Evolutionary conservation across 2,329 filamentous ascomycete genomes (phyloP).

Genomic region (Colletotrichum caudatum): DNA sequence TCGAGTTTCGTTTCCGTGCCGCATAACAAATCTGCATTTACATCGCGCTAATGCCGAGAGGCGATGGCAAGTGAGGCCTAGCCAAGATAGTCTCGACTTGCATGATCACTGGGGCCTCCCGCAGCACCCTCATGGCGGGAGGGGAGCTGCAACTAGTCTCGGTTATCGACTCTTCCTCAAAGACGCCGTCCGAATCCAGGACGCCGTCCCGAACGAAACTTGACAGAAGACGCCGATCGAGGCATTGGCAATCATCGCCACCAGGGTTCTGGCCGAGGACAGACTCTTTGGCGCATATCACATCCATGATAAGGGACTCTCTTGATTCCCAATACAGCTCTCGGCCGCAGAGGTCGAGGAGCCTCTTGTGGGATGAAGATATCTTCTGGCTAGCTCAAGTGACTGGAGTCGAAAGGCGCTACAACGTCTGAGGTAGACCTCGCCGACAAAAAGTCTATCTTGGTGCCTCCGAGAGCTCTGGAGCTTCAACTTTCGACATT

Average conservation of each 20-base stretch:
- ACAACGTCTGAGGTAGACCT: slow-evolving; percentile 7
- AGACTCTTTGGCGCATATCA: slow-evolving; percentile 1
- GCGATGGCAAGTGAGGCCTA: neutral
- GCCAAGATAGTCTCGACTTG: neutral
- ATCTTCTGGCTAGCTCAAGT: too few relatives aligned
- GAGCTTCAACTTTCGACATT: neutral
- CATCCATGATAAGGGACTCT: neutral
- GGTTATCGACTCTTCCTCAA: neutral
- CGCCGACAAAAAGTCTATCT: neutral
- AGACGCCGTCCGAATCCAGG: neutral
- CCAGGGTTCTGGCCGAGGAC: neutral
- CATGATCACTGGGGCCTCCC: slow-evolving; percentile 4
- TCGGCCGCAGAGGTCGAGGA: neutral
- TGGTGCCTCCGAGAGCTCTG: neutral
- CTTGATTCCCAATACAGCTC: neutral
- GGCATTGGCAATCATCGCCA: neutral
- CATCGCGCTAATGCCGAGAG: neutral
- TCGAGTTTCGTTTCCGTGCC: neutral
- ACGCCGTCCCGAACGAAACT: neutral
- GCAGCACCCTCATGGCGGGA: neutral
- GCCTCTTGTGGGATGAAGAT: too few relatives aligned
- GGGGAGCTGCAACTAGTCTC: neutral
- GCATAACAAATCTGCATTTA: neutral
- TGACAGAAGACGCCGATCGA: neutral
- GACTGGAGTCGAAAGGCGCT: neutral